Percentiles rank a stretch among this genome's conserved stretches.
Evolutionary conservation across 2,329 filamentous ascomycete genomes (phyloP).

Genomic region (Alternaria sp.): DNA sequence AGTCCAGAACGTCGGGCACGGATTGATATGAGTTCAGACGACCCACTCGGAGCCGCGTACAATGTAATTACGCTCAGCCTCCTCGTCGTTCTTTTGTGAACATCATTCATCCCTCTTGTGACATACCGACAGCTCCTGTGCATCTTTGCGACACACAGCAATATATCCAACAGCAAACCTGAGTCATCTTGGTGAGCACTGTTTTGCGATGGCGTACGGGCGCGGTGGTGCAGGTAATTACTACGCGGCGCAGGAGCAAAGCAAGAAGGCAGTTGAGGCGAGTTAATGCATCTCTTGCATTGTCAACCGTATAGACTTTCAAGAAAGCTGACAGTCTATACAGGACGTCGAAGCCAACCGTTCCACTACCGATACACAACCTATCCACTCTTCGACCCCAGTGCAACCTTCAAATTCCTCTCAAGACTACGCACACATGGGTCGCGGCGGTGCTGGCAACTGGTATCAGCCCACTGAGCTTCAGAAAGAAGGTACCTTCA

Average conservation of each 20-base stretch:
- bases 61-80: conserved; percentile 1
- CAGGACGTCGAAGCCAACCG: conserved; percentile 55
- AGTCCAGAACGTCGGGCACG: conserved; percentile 16
- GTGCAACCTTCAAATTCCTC: conserved; percentile 27
- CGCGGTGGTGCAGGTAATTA: conserved; percentile 60
- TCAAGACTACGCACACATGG: conserved; percentile 55
- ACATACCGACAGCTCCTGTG: neutral
- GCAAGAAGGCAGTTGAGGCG: conserved; percentile 43
- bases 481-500: conserved; percentile 51
- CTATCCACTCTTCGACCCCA: conserved; percentile 19
- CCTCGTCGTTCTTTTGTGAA: neutral
- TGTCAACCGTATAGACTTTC: neutral
- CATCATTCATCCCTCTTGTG: neutral
- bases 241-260: conserved; percentile 45
- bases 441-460: conserved; percentile 59
- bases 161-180: neutral
- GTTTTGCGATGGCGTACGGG: conserved; percentile 45
- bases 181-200: conserved; percentile 3
- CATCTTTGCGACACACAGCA: neutral
- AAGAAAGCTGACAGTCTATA: conserved; percentile 6
- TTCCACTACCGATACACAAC: conserved; percentile 20
- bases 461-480: conserved; percentile 56
- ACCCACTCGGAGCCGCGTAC: conserved; percentile 26
- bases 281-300: neutral
- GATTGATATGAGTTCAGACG: conserved; percentile 16